Conservation (phyloP, 805 yeast species). For the Candida ipomoeae region DNA sequence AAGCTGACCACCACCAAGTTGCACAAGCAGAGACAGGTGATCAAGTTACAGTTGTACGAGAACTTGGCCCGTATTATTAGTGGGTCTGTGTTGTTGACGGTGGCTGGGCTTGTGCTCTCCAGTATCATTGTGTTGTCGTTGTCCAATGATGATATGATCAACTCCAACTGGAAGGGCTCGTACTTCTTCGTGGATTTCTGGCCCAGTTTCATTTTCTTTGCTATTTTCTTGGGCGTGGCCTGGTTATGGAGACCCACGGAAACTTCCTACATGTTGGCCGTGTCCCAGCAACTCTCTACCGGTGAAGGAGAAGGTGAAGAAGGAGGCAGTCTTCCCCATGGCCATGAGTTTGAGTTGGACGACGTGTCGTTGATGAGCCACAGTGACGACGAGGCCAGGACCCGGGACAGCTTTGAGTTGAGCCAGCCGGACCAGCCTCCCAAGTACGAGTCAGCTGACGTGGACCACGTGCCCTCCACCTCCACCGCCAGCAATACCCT, state of each 20-base stretch:
- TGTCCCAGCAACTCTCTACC: constrained; percentile 86
- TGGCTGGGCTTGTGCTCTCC: constrained; percentile 67
- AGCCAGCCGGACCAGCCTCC: constrained; percentile 27
- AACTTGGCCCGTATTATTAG: constrained; percentile 71
- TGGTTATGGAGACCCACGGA: constrained; percentile 98
- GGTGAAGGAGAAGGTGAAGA: constrained; percentile 44
- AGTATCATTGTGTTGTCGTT: constrained; percentile 69
- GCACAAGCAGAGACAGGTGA: constrained; percentile 83
- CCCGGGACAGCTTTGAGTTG: constrained; percentile 38
- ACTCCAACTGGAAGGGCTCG: constrained; percentile 86
- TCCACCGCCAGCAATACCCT: constrained; percentile 27
- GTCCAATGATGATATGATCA: constrained; percentile 71
- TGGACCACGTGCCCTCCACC: constrained; percentile 10
- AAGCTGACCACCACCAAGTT: constrained; percentile 69
- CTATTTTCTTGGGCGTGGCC: constrained; percentile 78
- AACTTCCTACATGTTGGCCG: constrained; percentile 90
- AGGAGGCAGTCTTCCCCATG: constrained; percentile 27
- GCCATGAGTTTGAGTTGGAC: constrained; percentile 58
- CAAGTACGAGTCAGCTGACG: constrained; percentile 18
- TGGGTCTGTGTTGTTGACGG: constrained; percentile 62
- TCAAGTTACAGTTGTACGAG: constrained; percentile 84
- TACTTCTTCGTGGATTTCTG: constrained; percentile 89
- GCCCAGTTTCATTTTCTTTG: constrained; percentile 85
- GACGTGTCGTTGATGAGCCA: constrained; percentile 52
- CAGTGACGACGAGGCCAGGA: constrained; percentile 35